Evolutionary conservation across 352 stramenopile genomes (phyloP), one percentile per base, ranked within the genome.

Genomic region (Pythium biforme): DNA sequence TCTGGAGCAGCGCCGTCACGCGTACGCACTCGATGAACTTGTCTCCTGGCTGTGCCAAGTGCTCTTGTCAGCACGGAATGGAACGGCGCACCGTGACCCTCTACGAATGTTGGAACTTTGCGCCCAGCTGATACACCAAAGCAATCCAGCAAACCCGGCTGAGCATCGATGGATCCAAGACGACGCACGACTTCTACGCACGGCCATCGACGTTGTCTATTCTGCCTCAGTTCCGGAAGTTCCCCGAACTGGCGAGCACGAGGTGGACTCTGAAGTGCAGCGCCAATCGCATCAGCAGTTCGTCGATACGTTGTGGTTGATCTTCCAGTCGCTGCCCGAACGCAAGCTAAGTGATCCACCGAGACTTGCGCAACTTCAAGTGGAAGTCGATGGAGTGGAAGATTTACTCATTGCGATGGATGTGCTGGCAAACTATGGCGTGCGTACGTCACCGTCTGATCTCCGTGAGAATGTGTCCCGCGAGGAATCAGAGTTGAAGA

Each of bases 291-390:
- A 81, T 33, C 48, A 58, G 4, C 37, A 23, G 1, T 69, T 90
- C n/a, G 70, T 84, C 0, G 81, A 92, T 48, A 72, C 86, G 17
- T 51, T 90, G 1, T 92, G 83, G 83, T 54, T 61, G 4, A 85
- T 92, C 43, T 90, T 92, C 37, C 81, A 92, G 70, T 88, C 83
- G 1, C 51, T 92, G 9, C 83, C 83, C n/a, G 68, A 78, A 54
- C 72, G 81, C n/a, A 92, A 83, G 40, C 69, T 76, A 15, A 71
- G 77, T 9, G 83, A 92, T 62, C 61, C 61, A 0, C 75, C 74
- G 4, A 68, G 75, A 26, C 80, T 92, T 26, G 69, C 72, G 14
- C 75, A 76, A 46, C 69, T 92, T 17, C 83, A 92, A 61, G 83
- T 89, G 19, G 70, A 80, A 37, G 79, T 90, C 15, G 83, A 92